phyloP scores from a whole-genome alignment of 345 rosid species.

The Sonneratia alba region DNA sequence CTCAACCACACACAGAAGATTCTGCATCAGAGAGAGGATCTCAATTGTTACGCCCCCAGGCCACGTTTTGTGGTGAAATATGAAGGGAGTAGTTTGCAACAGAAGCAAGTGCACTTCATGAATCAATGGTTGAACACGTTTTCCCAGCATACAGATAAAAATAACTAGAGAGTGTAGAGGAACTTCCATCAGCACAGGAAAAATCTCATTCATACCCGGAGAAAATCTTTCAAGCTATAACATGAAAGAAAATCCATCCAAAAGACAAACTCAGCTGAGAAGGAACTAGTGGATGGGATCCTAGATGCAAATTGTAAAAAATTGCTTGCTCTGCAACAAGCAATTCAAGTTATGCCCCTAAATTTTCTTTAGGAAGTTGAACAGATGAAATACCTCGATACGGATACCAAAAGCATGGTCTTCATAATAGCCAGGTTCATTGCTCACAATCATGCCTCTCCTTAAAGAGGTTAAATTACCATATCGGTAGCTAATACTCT shows the following conservation, averaged over 20 bases:
- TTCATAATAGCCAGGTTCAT: slow-evolving; percentile 97
- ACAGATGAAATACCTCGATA: slow-evolving; percentile 53
- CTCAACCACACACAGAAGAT: slow-evolving; percentile 67
- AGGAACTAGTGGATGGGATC: not conserved
- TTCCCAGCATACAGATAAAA: not conserved
- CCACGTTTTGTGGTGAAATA: not conserved
- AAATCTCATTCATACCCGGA: not conserved
- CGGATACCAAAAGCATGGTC: slow-evolving; percentile 96
- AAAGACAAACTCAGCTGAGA: not conserved
- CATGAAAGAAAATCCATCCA: not conserved
- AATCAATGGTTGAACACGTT: not conserved
- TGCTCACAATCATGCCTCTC: slow-evolving; percentile 93
- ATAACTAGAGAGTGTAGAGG: too few relatives aligned
- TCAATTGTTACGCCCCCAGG: not conserved
- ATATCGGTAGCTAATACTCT: slow-evolving; percentile 78
- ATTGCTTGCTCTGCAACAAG: not conserved
- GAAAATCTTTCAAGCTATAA: too few relatives aligned
- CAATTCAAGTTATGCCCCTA: not conserved
- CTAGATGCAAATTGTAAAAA: not conserved
- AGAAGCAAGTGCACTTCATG: not conserved
- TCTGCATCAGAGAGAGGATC: slow-evolving; percentile 31
- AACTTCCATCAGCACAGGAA: not conserved
- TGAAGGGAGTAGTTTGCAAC: not conserved
- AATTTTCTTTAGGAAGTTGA: not conserved
- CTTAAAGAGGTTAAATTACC: slow-evolving; percentile 77